phyloP scores from a whole-genome alignment of 192 early-diverging fungal species.

The Ambispora gerdemannii region DNA sequence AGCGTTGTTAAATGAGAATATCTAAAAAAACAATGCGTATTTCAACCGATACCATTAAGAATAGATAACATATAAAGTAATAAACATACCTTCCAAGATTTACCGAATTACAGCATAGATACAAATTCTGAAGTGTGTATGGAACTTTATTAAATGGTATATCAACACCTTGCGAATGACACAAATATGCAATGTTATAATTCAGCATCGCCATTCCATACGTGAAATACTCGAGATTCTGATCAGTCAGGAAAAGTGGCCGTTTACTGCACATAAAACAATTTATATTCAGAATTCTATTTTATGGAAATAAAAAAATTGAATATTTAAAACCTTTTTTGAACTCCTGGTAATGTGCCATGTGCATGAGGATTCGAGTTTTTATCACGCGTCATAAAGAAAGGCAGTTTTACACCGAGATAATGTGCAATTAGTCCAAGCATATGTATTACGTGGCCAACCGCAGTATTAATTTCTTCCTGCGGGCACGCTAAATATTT shows the following conservation, averaged over 20 bases:
- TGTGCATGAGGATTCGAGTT: conserved; percentile 12
- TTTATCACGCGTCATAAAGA: conserved; percentile 26
- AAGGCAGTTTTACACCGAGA: conserved; percentile 55
- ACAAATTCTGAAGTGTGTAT: conserved; percentile 50
- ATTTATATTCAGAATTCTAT: conserved; percentile 3
- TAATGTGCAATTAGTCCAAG: conserved; percentile 46
- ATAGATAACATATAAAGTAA: neutral
- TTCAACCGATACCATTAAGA: neutral
- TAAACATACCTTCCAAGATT: conserved; percentile 47
- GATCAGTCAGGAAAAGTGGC: conserved; percentile 44
- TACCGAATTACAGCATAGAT: conserved; percentile 43
- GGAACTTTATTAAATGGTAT: conserved; percentile 44
- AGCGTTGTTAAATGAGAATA: conserved; percentile 16
- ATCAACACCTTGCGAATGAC: conserved; percentile 54
- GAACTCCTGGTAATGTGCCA: conserved; percentile 11
- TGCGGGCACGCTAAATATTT: conserved; percentile 39
- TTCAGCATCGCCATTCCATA: conserved; percentile 52
- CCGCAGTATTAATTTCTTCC: conserved; percentile 53
- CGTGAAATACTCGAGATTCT: conserved; percentile 41
- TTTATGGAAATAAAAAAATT: conserved; percentile 23
- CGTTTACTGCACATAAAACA: conserved; percentile 37
- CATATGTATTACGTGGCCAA: conserved; percentile 54
- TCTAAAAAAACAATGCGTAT: conserved; percentile 1
- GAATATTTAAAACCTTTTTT: conserved; percentile 24
- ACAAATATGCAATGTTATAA: conserved; percentile 58